Base-by-base conservation (phyloP, 768 basidiomycete species). In the Boletus reticuloceps region DNA sequence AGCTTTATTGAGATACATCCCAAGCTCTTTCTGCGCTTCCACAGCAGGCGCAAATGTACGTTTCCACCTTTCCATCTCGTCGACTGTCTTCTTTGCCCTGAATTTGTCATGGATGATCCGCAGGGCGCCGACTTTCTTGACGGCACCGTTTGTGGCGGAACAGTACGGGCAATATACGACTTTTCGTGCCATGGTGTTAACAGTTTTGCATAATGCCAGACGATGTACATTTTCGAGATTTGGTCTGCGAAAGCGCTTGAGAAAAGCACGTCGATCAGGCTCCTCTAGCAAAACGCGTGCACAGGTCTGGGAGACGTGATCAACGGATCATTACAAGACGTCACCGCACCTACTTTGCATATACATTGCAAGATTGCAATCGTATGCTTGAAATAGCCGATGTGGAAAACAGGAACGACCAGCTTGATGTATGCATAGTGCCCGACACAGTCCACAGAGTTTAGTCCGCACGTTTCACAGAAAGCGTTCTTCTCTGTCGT, bases 401-500 rank as follows among this genome's bases (percentile, higher is more conserved):
- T 93, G 69, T 99, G 97, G 71, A 98, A 99, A 19, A 98, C 95
- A 0, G 97, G 97, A 19, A 99, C 86, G 32, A 89, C 85, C 41
- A 99, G 81, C 72, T 97, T 98, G 75, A 99, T 98, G 74, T 98
- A 98, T 6, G 95, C 95, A 69, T 97, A 98, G 72, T 99, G 97
- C 1, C 97, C 97, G 22, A 97, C 95, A 68, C 97, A 99, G 58
- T 97, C 93, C 4, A 94, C 90, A 29, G 92, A 86, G 17, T 83
- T 86, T 58, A 94, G 83, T 9, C 93, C 93, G 65, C 97, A 99
- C 0, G 97, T 99, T 72, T 95, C 91, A 73, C 97, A 99, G 66
- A 86, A 89, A 27, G 89, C 83, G 55, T 79, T 82, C 77, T 98
- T 98, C 69, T 97, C 94, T 39, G 92, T 91, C 5, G 94, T 96